Evolutionary conservation across 2,329 filamentous ascomycete genomes (phyloP).

Genomic region (Chlorencoelia australis): DNA sequence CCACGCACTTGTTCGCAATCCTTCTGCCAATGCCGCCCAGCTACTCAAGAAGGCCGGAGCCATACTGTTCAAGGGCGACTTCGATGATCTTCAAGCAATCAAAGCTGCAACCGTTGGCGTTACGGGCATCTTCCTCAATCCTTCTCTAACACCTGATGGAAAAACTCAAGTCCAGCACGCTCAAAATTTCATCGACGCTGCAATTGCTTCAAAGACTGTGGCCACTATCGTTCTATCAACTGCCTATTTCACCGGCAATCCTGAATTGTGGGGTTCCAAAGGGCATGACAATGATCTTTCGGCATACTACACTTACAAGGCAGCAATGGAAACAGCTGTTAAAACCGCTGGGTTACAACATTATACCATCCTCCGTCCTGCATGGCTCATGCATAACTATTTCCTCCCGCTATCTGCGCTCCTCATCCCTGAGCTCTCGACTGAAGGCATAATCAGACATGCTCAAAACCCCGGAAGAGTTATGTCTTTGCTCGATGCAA

Average conservation of each 20-base stretch:
- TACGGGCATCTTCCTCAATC: constrained; percentile 14
- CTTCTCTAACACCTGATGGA: constrained; percentile 5
- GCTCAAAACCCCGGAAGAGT: not conserved
- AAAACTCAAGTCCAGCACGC: constrained; percentile 7
- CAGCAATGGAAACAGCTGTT: constrained; percentile 8
- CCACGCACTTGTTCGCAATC: constrained; percentile 12
- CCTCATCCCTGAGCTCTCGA: constrained; percentile 5
- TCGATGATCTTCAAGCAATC: constrained; percentile 5
- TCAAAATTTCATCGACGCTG: constrained; percentile 8
- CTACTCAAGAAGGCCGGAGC: constrained; percentile 7
- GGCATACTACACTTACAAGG: constrained; percentile 7
- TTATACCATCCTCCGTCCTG: constrained; percentile 11
- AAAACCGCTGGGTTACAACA: constrained; percentile 5
- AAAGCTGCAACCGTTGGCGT: constrained; percentile 21
- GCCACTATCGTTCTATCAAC: constrained; percentile 9
- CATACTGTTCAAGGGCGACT: constrained; percentile 12
- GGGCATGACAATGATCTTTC: not conserved
- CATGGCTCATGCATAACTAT: constrained; percentile 7
- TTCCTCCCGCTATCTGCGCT: constrained; percentile 1
- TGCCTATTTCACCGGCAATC: not conserved
- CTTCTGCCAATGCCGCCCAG: constrained; percentile 1
- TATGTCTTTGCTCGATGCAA: constrained; percentile 3
- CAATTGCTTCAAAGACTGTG: constrained; percentile 6
- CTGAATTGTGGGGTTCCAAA: not conserved
- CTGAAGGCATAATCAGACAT: not conserved